These are phyloP conservation scores for Sporisorium sorghi DNA, from an alignment of 1,284 basidiomycete species.

Conservation along the genomic window DNA sequence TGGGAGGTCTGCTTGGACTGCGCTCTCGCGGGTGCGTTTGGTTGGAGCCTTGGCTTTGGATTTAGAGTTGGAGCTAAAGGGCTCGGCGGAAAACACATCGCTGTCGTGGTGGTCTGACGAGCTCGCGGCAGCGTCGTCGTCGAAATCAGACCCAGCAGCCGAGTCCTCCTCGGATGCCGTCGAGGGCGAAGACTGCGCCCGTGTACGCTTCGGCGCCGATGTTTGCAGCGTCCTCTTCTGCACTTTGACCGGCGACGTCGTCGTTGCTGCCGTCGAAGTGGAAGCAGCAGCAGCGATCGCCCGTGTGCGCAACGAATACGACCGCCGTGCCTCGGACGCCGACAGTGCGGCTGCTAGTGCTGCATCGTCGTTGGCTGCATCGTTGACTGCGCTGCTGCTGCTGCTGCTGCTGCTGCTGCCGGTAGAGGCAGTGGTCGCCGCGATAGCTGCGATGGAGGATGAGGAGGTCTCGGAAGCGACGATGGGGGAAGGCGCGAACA, in stretches of 20 bases:
- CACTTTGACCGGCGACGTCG: neutral
- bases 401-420: no score
- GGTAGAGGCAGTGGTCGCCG: neutral
- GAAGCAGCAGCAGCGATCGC: neutral
- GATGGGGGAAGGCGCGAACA: constrained; percentile 44
- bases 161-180: constrained; percentile 15
- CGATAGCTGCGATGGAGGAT: neutral
- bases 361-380: constrained; percentile 8
- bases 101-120: constrained; percentile 21
- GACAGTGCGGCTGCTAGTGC: constrained; percentile 28
- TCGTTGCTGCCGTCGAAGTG: neutral
- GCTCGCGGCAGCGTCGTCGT: neutral
- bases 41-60: neutral
- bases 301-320: constrained; percentile 37
- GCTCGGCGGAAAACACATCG: constrained; percentile 16
- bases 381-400: neutral
- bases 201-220: constrained; percentile 13
- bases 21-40: constrained; percentile 5
- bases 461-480: constrained; percentile 4
- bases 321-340: constrained; percentile 17
- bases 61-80: constrained; percentile 1
- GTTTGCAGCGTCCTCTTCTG: constrained; percentile 10
- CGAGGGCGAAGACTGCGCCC: constrained; percentile 8
- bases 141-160: constrained; percentile 25
- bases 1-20: neutral